Evolutionary conservation across 306 rosid genomes (phyloP).

Genomic region (Heteromeles arbutifolia): DNA sequence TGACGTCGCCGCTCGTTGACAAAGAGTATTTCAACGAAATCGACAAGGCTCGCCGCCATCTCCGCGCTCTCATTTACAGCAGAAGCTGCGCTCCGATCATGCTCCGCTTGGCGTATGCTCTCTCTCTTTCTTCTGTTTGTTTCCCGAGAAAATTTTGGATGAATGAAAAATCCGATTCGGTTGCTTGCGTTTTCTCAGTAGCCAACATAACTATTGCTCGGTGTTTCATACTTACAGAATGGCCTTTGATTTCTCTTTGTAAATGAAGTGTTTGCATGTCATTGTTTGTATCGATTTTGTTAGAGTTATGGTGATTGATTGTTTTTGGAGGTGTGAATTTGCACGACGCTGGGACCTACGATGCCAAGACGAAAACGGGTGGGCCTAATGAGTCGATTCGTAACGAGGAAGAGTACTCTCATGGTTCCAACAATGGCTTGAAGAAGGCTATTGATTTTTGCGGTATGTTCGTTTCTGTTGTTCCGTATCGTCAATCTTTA

Average conservation of each 20-base stretch:
- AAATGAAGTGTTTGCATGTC: neutral
- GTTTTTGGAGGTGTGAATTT: constrained; percentile 1
- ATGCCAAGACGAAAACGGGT: constrained; percentile 62
- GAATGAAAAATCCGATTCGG: neutral
- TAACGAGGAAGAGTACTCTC: constrained; percentile 75
- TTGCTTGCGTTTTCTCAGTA: neutral
- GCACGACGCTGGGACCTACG: constrained; percentile 89
- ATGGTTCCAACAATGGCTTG: constrained; percentile 75
- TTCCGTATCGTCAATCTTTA: neutral
- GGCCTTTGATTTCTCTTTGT: neutral
- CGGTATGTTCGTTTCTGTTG: constrained; percentile 30
- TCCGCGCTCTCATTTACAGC: constrained; percentile 75
- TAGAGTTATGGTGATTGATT: neutral
- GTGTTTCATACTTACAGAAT: neutral
- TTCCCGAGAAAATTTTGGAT: neutral
- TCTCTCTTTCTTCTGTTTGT: constrained; percentile 13
- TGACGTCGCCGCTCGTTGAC: constrained; percentile 75
- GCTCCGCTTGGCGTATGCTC: constrained; percentile 79
- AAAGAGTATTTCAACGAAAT: constrained; percentile 62
- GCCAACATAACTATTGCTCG: neutral
- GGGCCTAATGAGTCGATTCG: constrained; percentile 91
- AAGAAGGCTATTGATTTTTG: constrained; percentile 85
- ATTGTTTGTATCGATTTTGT: neutral
- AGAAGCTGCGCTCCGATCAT: constrained; percentile 83
- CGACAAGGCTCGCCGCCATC: constrained; percentile 87